Evolutionary conservation across 768 basidiomycete genomes (phyloP).

Genomic region (Mycena galopus): DNA sequence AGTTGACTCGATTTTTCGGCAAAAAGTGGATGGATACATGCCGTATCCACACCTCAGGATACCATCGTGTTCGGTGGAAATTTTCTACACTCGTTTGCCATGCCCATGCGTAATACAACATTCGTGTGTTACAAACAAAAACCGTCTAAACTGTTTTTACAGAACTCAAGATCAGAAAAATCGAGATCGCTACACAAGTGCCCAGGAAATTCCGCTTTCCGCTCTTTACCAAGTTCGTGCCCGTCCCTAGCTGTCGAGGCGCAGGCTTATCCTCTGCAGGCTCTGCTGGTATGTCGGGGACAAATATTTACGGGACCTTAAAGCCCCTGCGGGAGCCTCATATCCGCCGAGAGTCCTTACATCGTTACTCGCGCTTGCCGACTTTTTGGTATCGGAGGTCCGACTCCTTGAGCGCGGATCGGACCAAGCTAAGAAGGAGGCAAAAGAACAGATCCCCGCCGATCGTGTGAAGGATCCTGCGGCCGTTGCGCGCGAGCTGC

Average conservation of each 20-base stretch:
- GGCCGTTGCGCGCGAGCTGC: slow-evolving; percentile 84
- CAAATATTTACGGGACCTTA: slow-evolving; percentile 81
- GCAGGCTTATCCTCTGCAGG: slow-evolving; percentile 52
- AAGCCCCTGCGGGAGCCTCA: slow-evolving; percentile 53
- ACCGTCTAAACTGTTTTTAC: slow-evolving; percentile 22
- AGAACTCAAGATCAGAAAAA: slow-evolving; percentile 92
- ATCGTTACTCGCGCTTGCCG: slow-evolving; percentile 78
- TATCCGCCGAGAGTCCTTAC: slow-evolving; percentile 70
- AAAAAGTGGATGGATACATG: slow-evolving; percentile 92
- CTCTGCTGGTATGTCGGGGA: slow-evolving; percentile 94
- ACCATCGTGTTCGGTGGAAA: slow-evolving; percentile 98
- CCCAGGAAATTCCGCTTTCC: slow-evolving; percentile 94
- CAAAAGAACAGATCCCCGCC: slow-evolving; percentile 82
- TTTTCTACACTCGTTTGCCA: slow-evolving; percentile 94
- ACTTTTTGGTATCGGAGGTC: slow-evolving; percentile 85
- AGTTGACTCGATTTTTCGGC: background rate
- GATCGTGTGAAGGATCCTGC: slow-evolving; percentile 88
- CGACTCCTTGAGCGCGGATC: slow-evolving; percentile 77
- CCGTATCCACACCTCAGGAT: slow-evolving; percentile 95
- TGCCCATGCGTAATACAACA: slow-evolving; percentile 78
- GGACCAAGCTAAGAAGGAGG: slow-evolving; percentile 80
- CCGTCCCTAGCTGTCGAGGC: slow-evolving; percentile 29
- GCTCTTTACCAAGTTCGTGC: slow-evolving; percentile 76
- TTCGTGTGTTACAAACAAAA: slow-evolving; percentile 15
- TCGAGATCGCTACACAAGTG: slow-evolving; percentile 93